Base-by-base conservation (phyloP, 768 basidiomycete species). In the Saitozyma sp. region DNA sequence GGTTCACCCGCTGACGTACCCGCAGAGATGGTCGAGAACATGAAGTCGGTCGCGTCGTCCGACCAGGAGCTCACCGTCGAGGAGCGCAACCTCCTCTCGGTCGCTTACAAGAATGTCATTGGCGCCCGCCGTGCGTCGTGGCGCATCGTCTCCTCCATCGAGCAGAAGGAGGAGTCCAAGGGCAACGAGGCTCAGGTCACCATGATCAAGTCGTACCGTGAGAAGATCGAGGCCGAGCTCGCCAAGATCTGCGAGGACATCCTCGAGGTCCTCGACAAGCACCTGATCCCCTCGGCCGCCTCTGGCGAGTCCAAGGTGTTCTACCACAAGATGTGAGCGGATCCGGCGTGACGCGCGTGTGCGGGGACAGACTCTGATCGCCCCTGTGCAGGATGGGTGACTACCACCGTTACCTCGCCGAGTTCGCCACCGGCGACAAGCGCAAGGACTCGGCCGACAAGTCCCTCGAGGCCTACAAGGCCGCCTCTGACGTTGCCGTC, bases 261-360 rank as follows among this genome's bases (percentile, higher is more conserved):
- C 77, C 90, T 98, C 74, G 88, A 91, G 67, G 92, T 98, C 56
- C 90, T 98, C 71, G 92, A 94, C 82, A 92, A 95, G 84, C 93
- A 96, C 85, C 89, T 97, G 75, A 96, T 80, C 74, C 93, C 93
- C 66, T 94, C 92, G 10, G 95, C 95, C 56, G 92, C 91, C 65
- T 89, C 91, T 61, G 93, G 94, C 78, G 95, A 98, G 83, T 92
- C 90, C 62, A 95, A 96, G 84, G 94, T 97, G 61, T 98, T 97
- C 86, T 98, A 98, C 85, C 93, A 95, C 87, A 97, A 97, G 88
- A 93, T 96, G 92, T 93, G 72, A 67, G 91, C n/a, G n/a, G n/a
- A n/a, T n/a, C n/a, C n/a, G n/a, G n/a, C n/a, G n/a, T n/a, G 29
- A 60, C 50, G 9, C 65, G 40, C 45, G 8, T 20, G 11, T 52